Evolutionary conservation across 2,329 filamentous ascomycete genomes (phyloP).

Genomic region (Aspergillus carbonarius): DNA sequence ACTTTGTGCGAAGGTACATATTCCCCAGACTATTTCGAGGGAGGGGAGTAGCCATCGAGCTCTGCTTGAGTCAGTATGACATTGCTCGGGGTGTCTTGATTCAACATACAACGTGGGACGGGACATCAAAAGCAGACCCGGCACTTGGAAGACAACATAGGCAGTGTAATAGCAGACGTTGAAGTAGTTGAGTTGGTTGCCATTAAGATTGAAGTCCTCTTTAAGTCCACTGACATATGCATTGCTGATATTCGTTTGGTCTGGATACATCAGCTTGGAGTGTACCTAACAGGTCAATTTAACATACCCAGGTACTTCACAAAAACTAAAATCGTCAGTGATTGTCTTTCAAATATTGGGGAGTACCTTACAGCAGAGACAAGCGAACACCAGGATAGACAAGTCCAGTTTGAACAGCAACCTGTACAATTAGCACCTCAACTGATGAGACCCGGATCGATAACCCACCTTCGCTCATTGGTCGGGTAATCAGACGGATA

Average conservation of each 20-base stretch:
- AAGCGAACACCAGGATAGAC: constrained; percentile 32
- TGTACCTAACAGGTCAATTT: too few relatives aligned
- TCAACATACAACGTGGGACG: constrained; percentile 27
- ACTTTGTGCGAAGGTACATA: constrained; percentile 36
- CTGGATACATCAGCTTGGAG: constrained; percentile 7
- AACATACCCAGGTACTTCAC: constrained; percentile 28
- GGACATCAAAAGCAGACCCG: constrained; percentile 30
- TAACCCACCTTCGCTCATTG: constrained; percentile 29
- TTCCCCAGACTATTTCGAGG: constrained; percentile 36
- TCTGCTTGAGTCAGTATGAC: constrained; percentile 2
- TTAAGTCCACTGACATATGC: constrained; percentile 36
- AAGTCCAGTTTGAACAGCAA: constrained; percentile 33
- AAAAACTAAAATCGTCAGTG: constrained; percentile 22
- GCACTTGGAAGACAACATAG: constrained; percentile 34
- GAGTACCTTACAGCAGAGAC: constrained; percentile 29
- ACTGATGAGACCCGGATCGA: neutral
- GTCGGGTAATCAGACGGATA: constrained; percentile 31
- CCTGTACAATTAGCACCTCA: constrained; percentile 13
- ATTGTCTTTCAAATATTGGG: accelerated
- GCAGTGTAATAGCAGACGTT: constrained; percentile 32
- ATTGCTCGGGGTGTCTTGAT: neutral
- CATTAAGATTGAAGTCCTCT: constrained; percentile 31
- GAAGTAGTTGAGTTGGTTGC: constrained; percentile 34
- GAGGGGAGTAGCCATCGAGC: constrained; percentile 31
- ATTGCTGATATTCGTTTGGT: constrained; percentile 36